phyloP scores from a whole-genome alignment of 495 filamentous ascomycete species.

The Baudoinia panamericana region DNA sequence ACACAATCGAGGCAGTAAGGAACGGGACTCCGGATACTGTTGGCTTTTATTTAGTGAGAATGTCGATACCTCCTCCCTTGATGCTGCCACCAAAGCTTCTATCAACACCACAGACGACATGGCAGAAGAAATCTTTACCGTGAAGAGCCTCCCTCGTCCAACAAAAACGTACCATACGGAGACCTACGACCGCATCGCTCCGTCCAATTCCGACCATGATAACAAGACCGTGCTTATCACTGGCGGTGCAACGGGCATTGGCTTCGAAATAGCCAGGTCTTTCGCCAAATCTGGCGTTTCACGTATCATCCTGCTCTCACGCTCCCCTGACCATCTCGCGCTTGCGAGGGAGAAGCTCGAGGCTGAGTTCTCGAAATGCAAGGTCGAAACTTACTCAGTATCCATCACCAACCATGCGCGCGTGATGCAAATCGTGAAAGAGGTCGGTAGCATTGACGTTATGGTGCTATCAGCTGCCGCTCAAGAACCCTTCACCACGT shows the following conservation, averaged over 20 bases:
- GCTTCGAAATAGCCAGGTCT: neutral
- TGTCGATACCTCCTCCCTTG: too few species aligned
- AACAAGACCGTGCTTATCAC: slow-evolving; percentile 6
- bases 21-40: too few species aligned
- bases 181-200: neutral
- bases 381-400: slow-evolving; percentile 1
- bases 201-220: neutral
- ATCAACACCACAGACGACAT: too few species aligned
- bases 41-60: too few species aligned
- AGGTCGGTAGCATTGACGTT: slow-evolving; percentile 9
- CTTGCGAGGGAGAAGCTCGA: neutral
- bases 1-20: too few species aligned
- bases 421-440: slow-evolving; percentile 1
- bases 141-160: too few species aligned
- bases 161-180: slow-evolving; percentile 1
- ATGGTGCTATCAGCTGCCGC: slow-evolving; percentile 1
- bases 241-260: slow-evolving; percentile 7
- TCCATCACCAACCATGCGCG: slow-evolving; percentile 5
- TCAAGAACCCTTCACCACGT: neutral
- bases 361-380: neutral
- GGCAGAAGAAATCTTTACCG: too few species aligned
- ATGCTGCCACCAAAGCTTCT: too few species aligned
- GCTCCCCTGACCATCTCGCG: neutral
- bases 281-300: slow-evolving; percentile 3
- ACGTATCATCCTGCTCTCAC: neutral